phyloP scores from a whole-genome alignment of 176 grass and related monocot genomes.

The Typha latifolia region DNA sequence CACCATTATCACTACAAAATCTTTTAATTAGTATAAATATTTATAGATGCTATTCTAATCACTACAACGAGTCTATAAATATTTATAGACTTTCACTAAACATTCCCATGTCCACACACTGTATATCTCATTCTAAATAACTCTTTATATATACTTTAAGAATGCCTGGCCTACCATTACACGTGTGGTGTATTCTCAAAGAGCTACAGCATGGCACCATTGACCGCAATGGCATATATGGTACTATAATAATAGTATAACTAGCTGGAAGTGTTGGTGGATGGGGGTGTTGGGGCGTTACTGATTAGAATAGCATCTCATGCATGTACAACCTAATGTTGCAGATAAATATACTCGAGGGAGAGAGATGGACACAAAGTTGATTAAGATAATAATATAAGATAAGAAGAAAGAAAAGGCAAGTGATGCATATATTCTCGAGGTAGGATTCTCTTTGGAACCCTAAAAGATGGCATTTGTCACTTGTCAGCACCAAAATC shows the following conservation, averaged over 20 bases:
- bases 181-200: too few relatives aligned
- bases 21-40: too few relatives aligned
- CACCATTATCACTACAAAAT: too few relatives aligned
- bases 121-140: too few relatives aligned
- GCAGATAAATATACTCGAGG: not conserved
- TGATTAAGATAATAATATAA: conserved; percentile 5
- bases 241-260: conserved; percentile 1
- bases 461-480: conserved; percentile 17
- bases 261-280: conserved; percentile 10
- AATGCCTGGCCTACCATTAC: too few relatives aligned
- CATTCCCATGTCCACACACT: too few relatives aligned
- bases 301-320: conserved; percentile 13
- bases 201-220: too few relatives aligned
- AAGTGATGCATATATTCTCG: conserved; percentile 7
- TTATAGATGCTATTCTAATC: too few relatives aligned
- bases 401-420: not conserved
- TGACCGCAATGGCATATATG: not conserved
- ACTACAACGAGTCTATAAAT: too few relatives aligned
- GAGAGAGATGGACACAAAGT: not conserved
- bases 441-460: conserved; percentile 19
- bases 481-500: not conserved
- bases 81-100: too few relatives aligned
- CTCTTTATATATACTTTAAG: too few relatives aligned
- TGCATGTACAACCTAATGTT: not conserved
- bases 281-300: not conserved